Conservation (phyloP, 164 flowering plant species). For the Berberis vulgaris region DNA sequence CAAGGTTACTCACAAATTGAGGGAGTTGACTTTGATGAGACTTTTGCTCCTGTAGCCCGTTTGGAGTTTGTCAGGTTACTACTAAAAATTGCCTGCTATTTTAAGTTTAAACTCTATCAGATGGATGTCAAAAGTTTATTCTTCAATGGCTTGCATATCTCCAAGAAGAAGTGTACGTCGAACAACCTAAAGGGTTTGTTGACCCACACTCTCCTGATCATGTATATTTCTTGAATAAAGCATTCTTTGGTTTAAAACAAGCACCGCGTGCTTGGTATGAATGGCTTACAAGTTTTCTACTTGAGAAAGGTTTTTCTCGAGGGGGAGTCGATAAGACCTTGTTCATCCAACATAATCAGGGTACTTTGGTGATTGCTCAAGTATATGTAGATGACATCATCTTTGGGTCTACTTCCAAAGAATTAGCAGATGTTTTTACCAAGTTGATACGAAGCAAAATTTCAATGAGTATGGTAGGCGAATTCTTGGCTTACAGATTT, state of each 20-base stretch:
- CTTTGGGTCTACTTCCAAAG: neutral
- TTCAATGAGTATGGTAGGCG: too few relatives aligned
- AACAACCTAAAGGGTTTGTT: neutral
- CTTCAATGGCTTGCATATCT: neutral
- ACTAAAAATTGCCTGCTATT: neutral
- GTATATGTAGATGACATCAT: neutral
- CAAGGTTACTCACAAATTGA: neutral
- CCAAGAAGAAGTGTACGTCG: neutral
- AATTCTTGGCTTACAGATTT: too few relatives aligned
- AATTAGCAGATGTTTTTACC: too few relatives aligned
- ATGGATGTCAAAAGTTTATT: conserved; percentile 2
- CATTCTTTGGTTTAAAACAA: neutral
- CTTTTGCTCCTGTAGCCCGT: neutral
- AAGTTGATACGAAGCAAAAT: too few relatives aligned
- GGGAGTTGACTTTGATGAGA: neutral
- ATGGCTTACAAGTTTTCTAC: neutral
- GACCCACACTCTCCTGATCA: neutral
- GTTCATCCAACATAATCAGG: neutral
- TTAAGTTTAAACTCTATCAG: neutral
- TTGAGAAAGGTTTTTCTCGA: neutral
- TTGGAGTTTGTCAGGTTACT: neutral
- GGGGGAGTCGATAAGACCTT: neutral
- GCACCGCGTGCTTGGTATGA: neutral
- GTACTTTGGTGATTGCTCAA: neutral
- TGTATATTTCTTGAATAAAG: neutral